Evolutionary conservation across 2,329 filamentous ascomycete genomes (phyloP).

Genomic region (Cercospora zeae-maydis): DNA sequence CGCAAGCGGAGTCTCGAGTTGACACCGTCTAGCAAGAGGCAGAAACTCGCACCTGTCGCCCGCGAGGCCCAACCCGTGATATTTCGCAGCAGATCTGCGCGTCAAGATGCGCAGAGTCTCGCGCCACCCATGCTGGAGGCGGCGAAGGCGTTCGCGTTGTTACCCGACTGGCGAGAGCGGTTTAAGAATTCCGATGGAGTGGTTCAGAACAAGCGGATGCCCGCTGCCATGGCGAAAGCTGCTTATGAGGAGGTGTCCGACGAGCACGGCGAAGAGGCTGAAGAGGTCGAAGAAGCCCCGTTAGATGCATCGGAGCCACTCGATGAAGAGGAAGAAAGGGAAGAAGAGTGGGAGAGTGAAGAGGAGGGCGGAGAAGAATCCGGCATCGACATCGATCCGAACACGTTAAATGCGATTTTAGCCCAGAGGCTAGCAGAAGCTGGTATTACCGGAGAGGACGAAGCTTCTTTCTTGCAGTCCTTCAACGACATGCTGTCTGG

Average conservation of each 20-base stretch:
- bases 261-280: conserved; percentile 3
- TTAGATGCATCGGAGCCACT: conserved; percentile 14
- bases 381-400: conserved; percentile 37
- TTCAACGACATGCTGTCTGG: conserved; percentile 46
- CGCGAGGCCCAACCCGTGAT: conserved; percentile 29
- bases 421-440: conserved; percentile 31
- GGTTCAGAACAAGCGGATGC: conserved; percentile 27
- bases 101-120: conserved; percentile 6
- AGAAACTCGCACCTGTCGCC: conserved; percentile 23
- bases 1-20: conserved; percentile 29
- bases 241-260: conserved; percentile 25
- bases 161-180: conserved; percentile 46
- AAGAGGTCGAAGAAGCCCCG: conserved; percentile 25
- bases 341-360: conserved; percentile 26
- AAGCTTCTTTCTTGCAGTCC: conserved; percentile 42
- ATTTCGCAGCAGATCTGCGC: conserved; percentile 26
- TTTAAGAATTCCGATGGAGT: conserved; percentile 32
- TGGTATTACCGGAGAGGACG: conserved; percentile 41
- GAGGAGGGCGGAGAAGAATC: conserved; percentile 22
- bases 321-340: conserved; percentile 16
- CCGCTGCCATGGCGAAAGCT: conserved; percentile 31
- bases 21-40: conserved; percentile 23
- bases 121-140: conserved; percentile 25
- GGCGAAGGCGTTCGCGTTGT: conserved; percentile 38
- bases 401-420: conserved; percentile 37